These are phyloP conservation scores for Hyphochytrium catenoides DNA, from an alignment of 352 stramenopile genomes.

Conservation along the genomic window DNA sequence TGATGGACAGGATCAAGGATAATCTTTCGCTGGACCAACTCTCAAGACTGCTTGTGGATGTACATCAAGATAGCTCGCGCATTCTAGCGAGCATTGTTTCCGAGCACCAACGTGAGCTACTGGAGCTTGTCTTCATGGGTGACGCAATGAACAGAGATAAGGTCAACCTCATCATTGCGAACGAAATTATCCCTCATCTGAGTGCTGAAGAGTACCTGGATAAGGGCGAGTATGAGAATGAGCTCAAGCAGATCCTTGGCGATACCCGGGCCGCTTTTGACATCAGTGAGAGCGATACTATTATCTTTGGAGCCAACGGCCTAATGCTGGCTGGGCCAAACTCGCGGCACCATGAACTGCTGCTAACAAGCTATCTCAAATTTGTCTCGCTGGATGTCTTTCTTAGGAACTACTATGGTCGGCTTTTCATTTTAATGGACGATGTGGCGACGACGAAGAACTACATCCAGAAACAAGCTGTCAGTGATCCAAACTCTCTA, in stretches of 20 bases:
- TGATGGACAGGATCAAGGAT: slow-evolving; percentile 96
- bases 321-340: slow-evolving; percentile 77
- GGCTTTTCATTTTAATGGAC: slow-evolving; percentile 51
- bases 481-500: too few relatives aligned
- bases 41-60: slow-evolving; percentile 80
- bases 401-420: slow-evolving; percentile 64
- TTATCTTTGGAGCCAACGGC: slow-evolving; percentile 79
- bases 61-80: slow-evolving; percentile 80
- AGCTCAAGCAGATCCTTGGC: slow-evolving; percentile 82
- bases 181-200: slow-evolving; percentile 81
- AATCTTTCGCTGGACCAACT: slow-evolving; percentile 93
- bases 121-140: slow-evolving; percentile 86
- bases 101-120: slow-evolving; percentile 69
- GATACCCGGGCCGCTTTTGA: slow-evolving; percentile 85
- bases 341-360: slow-evolving; percentile 66
- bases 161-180: slow-evolving; percentile 89
- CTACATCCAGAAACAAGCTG: too few relatives aligned
- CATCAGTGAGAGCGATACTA: slow-evolving; percentile 79
- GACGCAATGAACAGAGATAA: slow-evolving; percentile 83
- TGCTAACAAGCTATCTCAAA: slow-evolving; percentile 74
- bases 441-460: slow-evolving; percentile 44
- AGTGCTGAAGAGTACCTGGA: slow-evolving; percentile 86
- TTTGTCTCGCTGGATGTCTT: slow-evolving; percentile 79
- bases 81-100: slow-evolving; percentile 89
- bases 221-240: slow-evolving; percentile 86